Conservation (phyloP, 768 basidiomycete genomes). For the Asterophora lycoperdoides region DNA sequence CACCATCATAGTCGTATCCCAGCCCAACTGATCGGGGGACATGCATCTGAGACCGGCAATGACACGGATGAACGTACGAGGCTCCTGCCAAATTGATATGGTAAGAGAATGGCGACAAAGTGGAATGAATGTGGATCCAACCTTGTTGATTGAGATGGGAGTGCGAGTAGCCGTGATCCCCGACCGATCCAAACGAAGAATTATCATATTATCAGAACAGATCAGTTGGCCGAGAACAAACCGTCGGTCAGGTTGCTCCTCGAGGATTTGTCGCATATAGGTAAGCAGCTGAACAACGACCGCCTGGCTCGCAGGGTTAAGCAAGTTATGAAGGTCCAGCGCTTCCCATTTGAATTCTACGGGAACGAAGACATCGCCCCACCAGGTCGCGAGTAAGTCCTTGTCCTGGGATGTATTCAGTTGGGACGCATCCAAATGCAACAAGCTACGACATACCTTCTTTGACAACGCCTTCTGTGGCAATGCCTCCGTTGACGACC, state of each 20-base stretch:
- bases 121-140: neutral
- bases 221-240: constrained; percentile 8
- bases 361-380: neutral
- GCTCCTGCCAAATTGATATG: neutral
- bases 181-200: constrained; percentile 9
- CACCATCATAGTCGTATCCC: constrained; percentile 8
- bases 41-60: neutral
- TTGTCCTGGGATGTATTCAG: too few relatives aligned
- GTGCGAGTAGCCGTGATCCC: constrained; percentile 8
- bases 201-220: constrained; percentile 2
- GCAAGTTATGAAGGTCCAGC: neutral
- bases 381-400: neutral
- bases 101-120: too few relatives aligned
- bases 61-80: constrained; percentile 1
- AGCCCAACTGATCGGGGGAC: constrained; percentile 8
- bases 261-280: constrained; percentile 12
- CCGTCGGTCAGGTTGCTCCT: constrained; percentile 11
- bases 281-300: constrained; percentile 2
- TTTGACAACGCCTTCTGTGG: too few relatives aligned
- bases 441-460: neutral
- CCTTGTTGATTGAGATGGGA: constrained; percentile 9
- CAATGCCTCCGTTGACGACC: too few relatives aligned
- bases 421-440: neutral
- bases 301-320: too few relatives aligned
- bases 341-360: neutral